Percentiles rank a stretch among this genome's conserved stretches.
phyloP scores from a whole-genome alignment of 495 filamentous ascomycete species.

The Podospora pseudopauciseta region DNA sequence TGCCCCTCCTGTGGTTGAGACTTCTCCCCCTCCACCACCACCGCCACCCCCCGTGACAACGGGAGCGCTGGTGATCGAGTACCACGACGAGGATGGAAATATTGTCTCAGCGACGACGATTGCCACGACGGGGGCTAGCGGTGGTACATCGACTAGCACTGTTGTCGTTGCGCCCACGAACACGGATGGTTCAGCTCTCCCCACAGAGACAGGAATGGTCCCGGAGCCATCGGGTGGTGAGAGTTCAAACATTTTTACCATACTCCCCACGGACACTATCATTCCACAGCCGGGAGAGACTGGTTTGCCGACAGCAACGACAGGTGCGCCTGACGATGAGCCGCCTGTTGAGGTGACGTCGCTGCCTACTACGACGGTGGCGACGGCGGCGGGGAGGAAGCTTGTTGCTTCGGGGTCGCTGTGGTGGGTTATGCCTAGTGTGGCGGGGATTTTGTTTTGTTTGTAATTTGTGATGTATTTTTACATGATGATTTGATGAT shows the following conservation, averaged over 20 bases:
- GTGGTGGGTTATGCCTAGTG: not conserved
- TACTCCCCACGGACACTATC: not conserved
- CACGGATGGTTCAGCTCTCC: not conserved
- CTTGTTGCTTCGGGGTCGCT: not conserved
- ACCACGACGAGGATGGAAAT: not conserved
- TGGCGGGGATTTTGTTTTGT: not conserved
- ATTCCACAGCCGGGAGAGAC: not conserved
- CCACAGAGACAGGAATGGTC: not conserved
- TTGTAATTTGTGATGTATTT: not conserved
- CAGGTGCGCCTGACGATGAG: not conserved
- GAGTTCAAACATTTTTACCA: not conserved
- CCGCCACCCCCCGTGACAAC: not conserved
- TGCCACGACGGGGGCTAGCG: not conserved
- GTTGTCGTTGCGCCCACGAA: not conserved
- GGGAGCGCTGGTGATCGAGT: constrained; percentile 2
- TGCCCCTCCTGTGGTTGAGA: not conserved
- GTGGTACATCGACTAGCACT: not conserved
- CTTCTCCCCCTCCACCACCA: not conserved
- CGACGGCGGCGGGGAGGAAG: not conserved
- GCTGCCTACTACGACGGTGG: not conserved
- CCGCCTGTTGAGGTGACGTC: not conserved
- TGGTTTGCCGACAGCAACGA: not conserved
- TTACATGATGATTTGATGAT: not conserved
- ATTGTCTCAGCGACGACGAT: not conserved
- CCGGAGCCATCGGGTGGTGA: not conserved